A percentile compares a stretch with the other conserved stretches of the same genome.
Conservation (phyloP, 768 basidiomycete genomes). For the Punctularia strigosozonata region DNA sequence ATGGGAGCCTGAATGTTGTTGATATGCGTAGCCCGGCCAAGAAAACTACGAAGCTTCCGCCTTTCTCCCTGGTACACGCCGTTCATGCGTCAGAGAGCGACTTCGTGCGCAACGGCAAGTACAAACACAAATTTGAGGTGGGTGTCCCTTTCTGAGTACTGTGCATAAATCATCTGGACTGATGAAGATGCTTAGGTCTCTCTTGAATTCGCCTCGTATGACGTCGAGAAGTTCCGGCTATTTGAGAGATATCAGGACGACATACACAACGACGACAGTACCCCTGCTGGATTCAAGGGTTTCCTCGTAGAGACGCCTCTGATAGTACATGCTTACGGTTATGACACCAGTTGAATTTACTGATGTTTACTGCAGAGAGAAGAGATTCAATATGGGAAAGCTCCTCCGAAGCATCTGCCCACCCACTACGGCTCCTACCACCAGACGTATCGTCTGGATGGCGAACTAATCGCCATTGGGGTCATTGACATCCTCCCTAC, state of each 20-base stretch:
- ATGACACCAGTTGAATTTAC: no score
- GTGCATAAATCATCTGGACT: not conserved
- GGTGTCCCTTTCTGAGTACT: not conserved
- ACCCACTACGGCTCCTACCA: slow-evolving; percentile 86
- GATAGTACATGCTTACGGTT: no score
- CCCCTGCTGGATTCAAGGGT: slow-evolving; percentile 39
- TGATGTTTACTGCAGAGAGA: slow-evolving; percentile 27
- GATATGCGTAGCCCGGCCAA: no score
- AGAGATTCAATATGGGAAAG: slow-evolving; percentile 43
- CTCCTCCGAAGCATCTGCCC: slow-evolving; percentile 50
- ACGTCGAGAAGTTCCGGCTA: slow-evolving; percentile 70
- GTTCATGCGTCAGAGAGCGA: slow-evolving; percentile 46
- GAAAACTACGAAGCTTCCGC: not conserved
- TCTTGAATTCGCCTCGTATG: slow-evolving; percentile 67
- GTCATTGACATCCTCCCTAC: slow-evolving; percentile 84
- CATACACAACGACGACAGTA: slow-evolving; percentile 49
- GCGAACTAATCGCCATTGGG: slow-evolving; percentile 69
- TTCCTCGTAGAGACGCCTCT: slow-evolving; percentile 81
- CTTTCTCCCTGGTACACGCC: slow-evolving; percentile 31
- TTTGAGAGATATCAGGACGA: slow-evolving; percentile 67
- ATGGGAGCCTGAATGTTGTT: no score
- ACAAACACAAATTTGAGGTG: slow-evolving; percentile 53
- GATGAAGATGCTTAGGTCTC: slow-evolving; percentile 35
- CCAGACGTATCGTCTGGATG: slow-evolving; percentile 77
- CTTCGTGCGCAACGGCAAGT: slow-evolving; percentile 13